Evolutionary conservation across 2,329 filamentous ascomycete species (phyloP).

Genomic region (Sporothrix globosa): DNA sequence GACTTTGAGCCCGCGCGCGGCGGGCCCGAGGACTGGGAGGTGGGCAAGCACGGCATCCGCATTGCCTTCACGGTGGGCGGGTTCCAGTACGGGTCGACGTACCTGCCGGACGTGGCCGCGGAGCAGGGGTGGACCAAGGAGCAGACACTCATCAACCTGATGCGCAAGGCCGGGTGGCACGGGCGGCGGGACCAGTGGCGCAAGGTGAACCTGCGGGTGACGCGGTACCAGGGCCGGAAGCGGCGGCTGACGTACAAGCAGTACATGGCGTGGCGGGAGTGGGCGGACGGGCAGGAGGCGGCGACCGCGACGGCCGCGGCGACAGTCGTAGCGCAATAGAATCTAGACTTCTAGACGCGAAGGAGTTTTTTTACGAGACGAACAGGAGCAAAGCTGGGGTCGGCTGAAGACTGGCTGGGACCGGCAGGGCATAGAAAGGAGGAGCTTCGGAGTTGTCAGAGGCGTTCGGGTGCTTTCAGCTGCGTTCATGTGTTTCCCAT

Average conservation of each 20-base stretch:
- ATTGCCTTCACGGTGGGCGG: slow-evolving; percentile 80
- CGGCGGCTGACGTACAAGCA: slow-evolving; percentile 70
- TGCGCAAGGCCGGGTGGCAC: slow-evolving; percentile 92
- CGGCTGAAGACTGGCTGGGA: slow-evolving; percentile 3
- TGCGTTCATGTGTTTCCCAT: neutral
- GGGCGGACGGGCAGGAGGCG: slow-evolving; percentile 48
- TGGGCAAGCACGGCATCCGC: slow-evolving; percentile 84
- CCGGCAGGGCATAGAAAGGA: slow-evolving; percentile 21
- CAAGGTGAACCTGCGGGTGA: slow-evolving; percentile 75
- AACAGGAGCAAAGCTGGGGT: neutral
- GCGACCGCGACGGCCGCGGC: neutral
- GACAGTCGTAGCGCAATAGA: slow-evolving; percentile 1
- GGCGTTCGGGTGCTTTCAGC: neutral
- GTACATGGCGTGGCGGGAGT: slow-evolving; percentile 79
- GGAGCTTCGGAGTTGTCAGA: neutral
- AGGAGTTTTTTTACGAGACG: neutral
- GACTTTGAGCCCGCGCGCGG: slow-evolving; percentile 73
- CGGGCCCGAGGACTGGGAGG: slow-evolving; percentile 78
- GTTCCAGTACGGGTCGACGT: slow-evolving; percentile 75
- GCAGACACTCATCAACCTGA: slow-evolving; percentile 84
- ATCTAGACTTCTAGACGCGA: neutral
- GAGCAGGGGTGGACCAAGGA: slow-evolving; percentile 97
- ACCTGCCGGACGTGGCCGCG: slow-evolving; percentile 84
- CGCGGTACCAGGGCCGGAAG: slow-evolving; percentile 86
- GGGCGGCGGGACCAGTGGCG: slow-evolving; percentile 79